phyloP scores from a whole-genome alignment of 2,329 filamentous ascomycete genomes.

The Pseudocercospora fuligena region DNA sequence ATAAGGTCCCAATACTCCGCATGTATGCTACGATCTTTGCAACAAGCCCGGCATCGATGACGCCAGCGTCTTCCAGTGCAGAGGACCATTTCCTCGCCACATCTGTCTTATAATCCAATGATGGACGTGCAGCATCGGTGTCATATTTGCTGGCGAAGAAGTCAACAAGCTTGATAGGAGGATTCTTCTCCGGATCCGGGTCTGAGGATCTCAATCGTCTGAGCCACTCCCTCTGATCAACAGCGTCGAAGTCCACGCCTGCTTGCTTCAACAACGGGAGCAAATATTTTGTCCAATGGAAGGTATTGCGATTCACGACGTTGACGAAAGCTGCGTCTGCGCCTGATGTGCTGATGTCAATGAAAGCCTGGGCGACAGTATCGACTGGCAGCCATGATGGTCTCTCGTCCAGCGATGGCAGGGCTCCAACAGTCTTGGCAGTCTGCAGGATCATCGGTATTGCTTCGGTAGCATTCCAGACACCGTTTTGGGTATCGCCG shows the following conservation, averaged over 20 bases:
- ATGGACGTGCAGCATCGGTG: slow-evolving; percentile 5
- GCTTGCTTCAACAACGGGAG: slow-evolving; percentile 56
- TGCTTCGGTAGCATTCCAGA: slow-evolving; percentile 58
- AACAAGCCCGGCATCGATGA: slow-evolving; percentile 10
- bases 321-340: slow-evolving; percentile 34
- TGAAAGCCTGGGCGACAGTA: slow-evolving; percentile 45
- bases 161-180: slow-evolving; percentile 40
- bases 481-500: slow-evolving; percentile 52
- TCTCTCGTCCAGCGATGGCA: slow-evolving; percentile 49
- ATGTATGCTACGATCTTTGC: slow-evolving; percentile 20
- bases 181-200: slow-evolving; percentile 40
- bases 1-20: slow-evolving; percentile 14
- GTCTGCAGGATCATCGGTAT: slow-evolving; percentile 57
- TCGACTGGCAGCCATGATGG: slow-evolving; percentile 53
- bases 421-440: slow-evolving; percentile 52
- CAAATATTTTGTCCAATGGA: slow-evolving; percentile 60
- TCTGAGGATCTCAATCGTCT: slow-evolving; percentile 51
- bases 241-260: slow-evolving; percentile 52
- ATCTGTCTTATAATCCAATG: slow-evolving; percentile 6
- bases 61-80: slow-evolving; percentile 2
- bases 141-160: slow-evolving; percentile 41
- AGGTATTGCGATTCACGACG: slow-evolving; percentile 52
- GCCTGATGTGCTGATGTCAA: slow-evolving; percentile 40
- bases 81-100: slow-evolving; percentile 5
- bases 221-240: slow-evolving; percentile 54